Base-by-base conservation (phyloP, 2,329 filamentous ascomycete species). In the Ceratocystis colombiana region DNA sequence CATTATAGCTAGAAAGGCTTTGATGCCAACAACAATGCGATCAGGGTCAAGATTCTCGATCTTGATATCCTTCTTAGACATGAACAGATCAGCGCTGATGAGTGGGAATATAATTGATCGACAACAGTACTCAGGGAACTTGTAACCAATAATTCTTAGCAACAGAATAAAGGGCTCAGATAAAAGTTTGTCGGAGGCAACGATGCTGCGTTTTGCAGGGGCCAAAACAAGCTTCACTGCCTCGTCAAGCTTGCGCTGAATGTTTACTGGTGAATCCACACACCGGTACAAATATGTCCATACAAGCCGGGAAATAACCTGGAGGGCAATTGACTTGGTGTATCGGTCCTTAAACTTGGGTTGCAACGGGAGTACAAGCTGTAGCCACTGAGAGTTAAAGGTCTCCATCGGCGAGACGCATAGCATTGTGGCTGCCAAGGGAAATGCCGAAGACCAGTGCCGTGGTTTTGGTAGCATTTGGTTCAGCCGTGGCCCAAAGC, bases 31-130 rank as follows among this genome's bases (percentile, higher is more conserved):
- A n/a, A 97, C 93, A 77, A 96, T 96, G 71, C 90, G 88, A 73
- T 99, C 95, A 0, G 95, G 94, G 69, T 99, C 94, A 69, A 99
- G 82, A 72, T 95, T 90, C 72, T 97, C 94, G 33, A 96, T 88
- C 72, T 85, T 91, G 53, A 94, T 77, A 57, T 96, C 89, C 71
- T 87, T 82, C 69, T 89, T 79, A 20, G 86, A 84, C 33, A 83
- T 80, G 73, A 96, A 94, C n/a, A 91, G 79, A 64, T 96, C 93
- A 1, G 91, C 90, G 73, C 96, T 96, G 73, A 99, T 88, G 46
- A 99, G 78, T 2, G 93, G 94, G 71, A 96, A 97, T n/a, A 99
- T 90, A 70, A 97, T 88, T 61, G 81, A 89, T 70, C 87, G 84
- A 75, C 97, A 96, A 75, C 93, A 97, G 70, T 96, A 88, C 71